Evolutionary conservation across 1,284 basidiomycete species (phyloP).

Genomic region (Bjerkandera adusta): DNA sequence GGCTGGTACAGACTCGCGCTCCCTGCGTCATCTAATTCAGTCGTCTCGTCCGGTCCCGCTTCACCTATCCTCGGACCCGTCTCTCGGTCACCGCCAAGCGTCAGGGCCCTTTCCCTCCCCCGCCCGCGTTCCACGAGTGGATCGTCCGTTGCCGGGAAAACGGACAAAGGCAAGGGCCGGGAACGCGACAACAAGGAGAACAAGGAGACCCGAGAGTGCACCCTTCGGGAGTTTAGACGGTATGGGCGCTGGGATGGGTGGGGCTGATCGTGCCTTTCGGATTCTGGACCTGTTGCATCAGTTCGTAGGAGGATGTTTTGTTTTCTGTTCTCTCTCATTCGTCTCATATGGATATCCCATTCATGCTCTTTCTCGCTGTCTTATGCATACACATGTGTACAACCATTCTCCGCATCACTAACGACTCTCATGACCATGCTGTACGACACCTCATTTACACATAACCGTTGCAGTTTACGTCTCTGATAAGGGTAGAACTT

Average conservation of each 20-base stretch:
- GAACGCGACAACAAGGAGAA: conserved; percentile 49
- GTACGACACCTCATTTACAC: no score
- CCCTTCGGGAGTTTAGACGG: conserved; percentile 70
- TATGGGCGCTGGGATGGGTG: conserved; percentile 87
- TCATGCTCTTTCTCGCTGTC: no score
- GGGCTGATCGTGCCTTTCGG: no score
- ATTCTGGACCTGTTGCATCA: no score
- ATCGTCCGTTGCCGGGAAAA: conserved; percentile 45
- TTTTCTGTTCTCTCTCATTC: background rate
- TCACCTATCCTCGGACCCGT: conserved; percentile 17
- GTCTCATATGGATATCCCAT: no score
- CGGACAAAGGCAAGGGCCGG: conserved; percentile 65
- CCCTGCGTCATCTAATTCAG: conserved; percentile 42
- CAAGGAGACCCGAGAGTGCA: conserved; percentile 63
- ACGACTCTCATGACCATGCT: no score
- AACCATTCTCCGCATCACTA: no score
- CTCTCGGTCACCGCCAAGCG: conserved; percentile 41
- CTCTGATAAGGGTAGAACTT: no score
- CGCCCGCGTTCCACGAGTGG: conserved; percentile 51
- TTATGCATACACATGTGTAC: no score
- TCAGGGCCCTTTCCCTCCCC: conserved; percentile 33
- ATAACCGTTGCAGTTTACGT: no score
- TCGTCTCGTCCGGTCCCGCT: conserved; percentile 23
- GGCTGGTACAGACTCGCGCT: conserved; percentile 91
- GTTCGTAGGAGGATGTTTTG: conserved; percentile 8